Base-by-base conservation (phyloP, 805 yeast species). In the Schizosaccharomyces cryophilus region DNA sequence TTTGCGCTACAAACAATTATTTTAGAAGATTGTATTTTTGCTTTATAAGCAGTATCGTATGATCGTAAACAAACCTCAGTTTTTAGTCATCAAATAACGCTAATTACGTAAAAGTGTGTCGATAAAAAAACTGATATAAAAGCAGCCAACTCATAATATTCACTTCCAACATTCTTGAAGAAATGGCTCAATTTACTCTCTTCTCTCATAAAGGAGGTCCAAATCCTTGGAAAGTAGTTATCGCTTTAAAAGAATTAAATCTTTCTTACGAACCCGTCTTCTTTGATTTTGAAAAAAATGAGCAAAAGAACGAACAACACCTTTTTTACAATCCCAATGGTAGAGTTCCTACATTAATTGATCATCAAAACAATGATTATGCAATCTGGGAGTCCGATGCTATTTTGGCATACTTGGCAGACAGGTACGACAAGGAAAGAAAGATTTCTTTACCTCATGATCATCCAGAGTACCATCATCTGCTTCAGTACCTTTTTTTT, bases 311-410 rank as follows among this genome's bases (percentile, higher is more conserved):
- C 64, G 78, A 74, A 5, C 79, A 83, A 82, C 82, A 73, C 64
- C 67, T 80, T 60, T 72, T 76, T 61, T 68, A 80, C 66, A 80
- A 81, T 68, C 81, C 83, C 26, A 81, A 82, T 65, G 85, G 87
- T 4, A 72, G 80, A 65, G 78, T 82, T 60, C 87, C 87, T 31
- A 74, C 81, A 0, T 68, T 83, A 42, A 54, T 64, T 29, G 66
- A 64, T 61, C 66, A 64, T 56, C 29, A 61, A 35, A 62, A 54
- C 54, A 51, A 62, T 48, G 66, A 64, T 58, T 61, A 64, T 40
- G 48, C 89, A 3, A 77, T 86, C 35, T 86, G 95, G 95, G 95
- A 86, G 71, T 82, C 87, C 0, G 95, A 95, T 4, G 86, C 95
- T n/a, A 85, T 86, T 51, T 82, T 85, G 63, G 72, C 84, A 59